These are phyloP conservation scores for Nelumbo lutea DNA, from an alignment of 164 flowering plant genomes.

Conservation along the genomic window DNA sequence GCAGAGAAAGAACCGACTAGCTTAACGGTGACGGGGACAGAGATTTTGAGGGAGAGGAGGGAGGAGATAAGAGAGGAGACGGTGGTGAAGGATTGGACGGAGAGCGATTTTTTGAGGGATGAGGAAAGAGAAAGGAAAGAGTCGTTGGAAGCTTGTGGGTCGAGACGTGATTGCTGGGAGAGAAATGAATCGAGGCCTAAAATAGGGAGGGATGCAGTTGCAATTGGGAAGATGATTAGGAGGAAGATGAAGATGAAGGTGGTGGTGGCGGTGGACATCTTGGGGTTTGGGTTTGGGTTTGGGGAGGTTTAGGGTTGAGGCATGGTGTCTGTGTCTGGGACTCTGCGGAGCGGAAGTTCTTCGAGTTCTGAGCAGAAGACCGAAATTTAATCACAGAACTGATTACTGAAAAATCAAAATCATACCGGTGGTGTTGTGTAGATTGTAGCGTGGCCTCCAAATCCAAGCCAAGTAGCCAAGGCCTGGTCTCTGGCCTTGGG, in stretches of 20 bases:
- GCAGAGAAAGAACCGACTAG: conserved; percentile 40
- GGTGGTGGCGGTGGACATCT: conserved; percentile 10
- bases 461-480: too few relatives aligned
- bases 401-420: too few relatives aligned
- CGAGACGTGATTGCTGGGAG: conserved; percentile 47
- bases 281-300: neutral
- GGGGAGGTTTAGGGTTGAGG: neutral
- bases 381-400: too few relatives aligned
- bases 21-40: conserved; percentile 36
- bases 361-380: too few relatives aligned
- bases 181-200: conserved; percentile 73
- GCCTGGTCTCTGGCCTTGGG: too few relatives aligned
- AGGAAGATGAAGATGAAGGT: conserved; percentile 25
- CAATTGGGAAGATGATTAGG: conserved; percentile 19
- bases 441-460: too few relatives aligned
- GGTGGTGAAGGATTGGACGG: conserved; percentile 14
- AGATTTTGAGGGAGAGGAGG: conserved; percentile 26
- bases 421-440: too few relatives aligned
- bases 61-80: conserved; percentile 18
- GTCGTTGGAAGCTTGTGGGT: conserved; percentile 73
- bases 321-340: too few relatives aligned
- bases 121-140: conserved; percentile 26
- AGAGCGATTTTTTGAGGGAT: conserved; percentile 34
- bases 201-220: conserved; percentile 38
- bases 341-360: too few relatives aligned